phyloP scores from a whole-genome alignment of 345 rosid species.

The Citrus glauca region DNA sequence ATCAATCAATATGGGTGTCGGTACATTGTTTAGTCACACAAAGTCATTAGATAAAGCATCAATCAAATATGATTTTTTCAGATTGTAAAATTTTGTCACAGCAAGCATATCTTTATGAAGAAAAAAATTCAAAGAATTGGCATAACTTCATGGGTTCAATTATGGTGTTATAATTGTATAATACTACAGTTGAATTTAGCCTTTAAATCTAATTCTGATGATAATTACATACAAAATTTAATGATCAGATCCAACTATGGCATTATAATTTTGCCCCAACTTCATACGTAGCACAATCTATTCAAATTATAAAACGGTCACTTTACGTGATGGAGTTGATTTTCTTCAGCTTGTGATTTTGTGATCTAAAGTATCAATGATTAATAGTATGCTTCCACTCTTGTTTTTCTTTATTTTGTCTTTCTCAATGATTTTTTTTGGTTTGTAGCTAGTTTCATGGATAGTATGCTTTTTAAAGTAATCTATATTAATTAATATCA shows the following conservation, averaged over 20 bases:
- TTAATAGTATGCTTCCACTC: background rate
- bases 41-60: background rate
- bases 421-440: too few species aligned
- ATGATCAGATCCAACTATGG: too few species aligned
- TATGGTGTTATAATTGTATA: too few species aligned
- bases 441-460: background rate
- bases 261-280: too few species aligned
- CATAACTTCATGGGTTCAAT: background rate
- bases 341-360: background rate
- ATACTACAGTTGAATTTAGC: too few species aligned
- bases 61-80: background rate
- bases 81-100: background rate
- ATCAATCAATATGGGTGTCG: background rate
- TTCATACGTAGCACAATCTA: too few species aligned
- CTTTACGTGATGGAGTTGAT: background rate
- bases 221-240: fast-evolving
- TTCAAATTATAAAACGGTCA: background rate
- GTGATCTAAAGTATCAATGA: background rate
- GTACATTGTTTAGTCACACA: background rate
- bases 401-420: background rate
- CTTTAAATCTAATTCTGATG: too few species aligned
- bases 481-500: too few species aligned
- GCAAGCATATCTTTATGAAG: background rate
- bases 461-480: too few species aligned
- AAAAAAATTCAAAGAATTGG: background rate